Conservation (phyloP, 179 eudicot genomes). For the Amaranthus tricolor region DNA sequence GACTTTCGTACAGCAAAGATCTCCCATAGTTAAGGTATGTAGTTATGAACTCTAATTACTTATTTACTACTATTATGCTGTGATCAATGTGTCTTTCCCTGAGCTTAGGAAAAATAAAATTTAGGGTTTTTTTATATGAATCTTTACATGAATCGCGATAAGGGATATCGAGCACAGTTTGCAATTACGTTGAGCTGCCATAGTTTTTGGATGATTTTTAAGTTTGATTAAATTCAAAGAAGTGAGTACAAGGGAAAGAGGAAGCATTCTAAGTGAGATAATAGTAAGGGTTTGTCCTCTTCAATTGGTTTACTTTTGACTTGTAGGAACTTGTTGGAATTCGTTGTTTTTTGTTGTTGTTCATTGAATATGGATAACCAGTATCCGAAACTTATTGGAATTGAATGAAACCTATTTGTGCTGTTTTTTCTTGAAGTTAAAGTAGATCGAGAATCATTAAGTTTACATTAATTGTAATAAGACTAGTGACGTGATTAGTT, state of each 20-base stretch:
- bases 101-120: no score
- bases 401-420: no score
- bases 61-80: background rate
- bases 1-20: conserved; percentile 79
- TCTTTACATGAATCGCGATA: no score
- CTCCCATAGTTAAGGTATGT: conserved; percentile 82
- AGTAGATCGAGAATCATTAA: background rate
- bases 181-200: no score
- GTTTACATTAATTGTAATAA: background rate
- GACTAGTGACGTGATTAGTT: background rate
- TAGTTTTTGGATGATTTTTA: no score
- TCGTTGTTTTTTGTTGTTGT: background rate
- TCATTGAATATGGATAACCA: background rate
- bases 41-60: conserved; percentile 40
- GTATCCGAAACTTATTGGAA: background rate
- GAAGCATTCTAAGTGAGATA: no score
- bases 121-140: no score
- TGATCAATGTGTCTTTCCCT: background rate
- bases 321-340: background rate
- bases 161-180: no score
- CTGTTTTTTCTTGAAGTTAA: background rate
- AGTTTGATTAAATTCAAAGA: no score
- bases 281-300: background rate
- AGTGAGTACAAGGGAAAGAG: no score
- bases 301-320: background rate